Conservation (phyloP, 164 flowering plant species). For the Vitis labrusca region DNA sequence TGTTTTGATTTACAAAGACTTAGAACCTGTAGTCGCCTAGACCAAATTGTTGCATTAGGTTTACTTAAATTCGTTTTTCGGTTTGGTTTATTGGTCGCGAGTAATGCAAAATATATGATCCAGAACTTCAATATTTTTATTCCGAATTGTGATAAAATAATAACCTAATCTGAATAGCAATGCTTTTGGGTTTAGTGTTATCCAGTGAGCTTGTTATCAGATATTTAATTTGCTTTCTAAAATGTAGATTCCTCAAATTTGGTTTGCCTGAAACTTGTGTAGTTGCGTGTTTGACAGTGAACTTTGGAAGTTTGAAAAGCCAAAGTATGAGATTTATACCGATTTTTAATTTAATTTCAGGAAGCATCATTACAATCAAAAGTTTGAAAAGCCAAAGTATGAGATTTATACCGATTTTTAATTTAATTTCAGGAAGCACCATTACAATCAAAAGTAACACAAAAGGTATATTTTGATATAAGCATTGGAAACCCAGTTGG, state of each 20-base stretch:
- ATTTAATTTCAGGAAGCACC: constrained; percentile 43
- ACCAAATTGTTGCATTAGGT: too few species aligned
- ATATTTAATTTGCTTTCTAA: neutral
- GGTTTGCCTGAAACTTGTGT: neutral
- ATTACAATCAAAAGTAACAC: constrained; percentile 77
- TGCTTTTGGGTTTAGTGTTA: neutral
- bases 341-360: constrained; percentile 30
- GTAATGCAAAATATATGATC: too few species aligned
- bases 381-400: neutral
- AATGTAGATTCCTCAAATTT: neutral
- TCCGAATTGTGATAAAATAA: too few species aligned
- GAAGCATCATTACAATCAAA: constrained; percentile 52
- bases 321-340: neutral
- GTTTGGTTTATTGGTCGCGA: neutral
- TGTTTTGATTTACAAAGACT: too few species aligned
- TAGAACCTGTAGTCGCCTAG: too few species aligned
- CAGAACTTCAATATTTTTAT: too few species aligned
- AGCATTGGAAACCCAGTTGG: constrained; percentile 93
- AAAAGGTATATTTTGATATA: constrained; percentile 82
- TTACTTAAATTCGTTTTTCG: too few species aligned
- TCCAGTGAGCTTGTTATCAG: neutral
- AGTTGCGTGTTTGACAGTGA: neutral
- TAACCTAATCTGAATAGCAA: too few species aligned
- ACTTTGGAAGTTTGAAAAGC: neutral
- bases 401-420: neutral